These are phyloP conservation scores for Aspergillus viridinutans DNA, from an alignment of 2,329 filamentous ascomycete genomes.

Conservation along the genomic window DNA sequence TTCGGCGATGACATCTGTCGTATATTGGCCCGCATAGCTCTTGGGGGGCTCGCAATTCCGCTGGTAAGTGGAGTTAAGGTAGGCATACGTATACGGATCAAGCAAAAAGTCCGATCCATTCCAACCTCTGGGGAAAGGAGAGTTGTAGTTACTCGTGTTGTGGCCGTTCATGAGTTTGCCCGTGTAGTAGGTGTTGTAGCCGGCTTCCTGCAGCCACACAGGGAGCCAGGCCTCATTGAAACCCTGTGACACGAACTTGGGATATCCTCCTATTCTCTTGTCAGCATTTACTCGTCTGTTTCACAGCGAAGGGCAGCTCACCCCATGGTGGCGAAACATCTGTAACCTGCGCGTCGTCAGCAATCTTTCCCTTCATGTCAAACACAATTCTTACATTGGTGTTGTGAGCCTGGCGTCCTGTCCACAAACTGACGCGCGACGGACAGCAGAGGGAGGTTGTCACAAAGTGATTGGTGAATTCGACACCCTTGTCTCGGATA, in stretches of 20 bases:
- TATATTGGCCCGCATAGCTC: slow-evolving; percentile 51
- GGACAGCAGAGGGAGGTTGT: slow-evolving; percentile 66
- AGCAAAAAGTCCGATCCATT: slow-evolving; percentile 38
- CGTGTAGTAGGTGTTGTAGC: slow-evolving; percentile 53
- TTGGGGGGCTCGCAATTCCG: slow-evolving; percentile 52
- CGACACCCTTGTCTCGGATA: slow-evolving; percentile 55
- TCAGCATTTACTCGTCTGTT: neutral
- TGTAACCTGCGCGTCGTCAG: slow-evolving; percentile 36
- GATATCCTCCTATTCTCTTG: slow-evolving; percentile 36
- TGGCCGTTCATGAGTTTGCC: slow-evolving; percentile 55
- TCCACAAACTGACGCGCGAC: slow-evolving; percentile 61
- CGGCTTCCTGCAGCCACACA: slow-evolving; percentile 49
- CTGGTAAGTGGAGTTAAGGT: slow-evolving; percentile 59
- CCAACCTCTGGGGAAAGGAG: slow-evolving; percentile 34
- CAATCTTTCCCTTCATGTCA: neutral
- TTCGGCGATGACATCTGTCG: slow-evolving; percentile 54
- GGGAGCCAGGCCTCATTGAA: slow-evolving; percentile 51
- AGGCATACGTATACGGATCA: slow-evolving; percentile 54
- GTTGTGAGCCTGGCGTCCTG: slow-evolving; percentile 64
- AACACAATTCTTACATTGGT: slow-evolving; percentile 52
- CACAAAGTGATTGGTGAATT: slow-evolving; percentile 61
- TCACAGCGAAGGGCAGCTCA: slow-evolving; percentile 18
- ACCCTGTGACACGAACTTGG: slow-evolving; percentile 49
- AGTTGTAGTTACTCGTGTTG: slow-evolving; percentile 47
- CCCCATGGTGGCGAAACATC: slow-evolving; percentile 52